Base-by-base conservation (phyloP, 495 filamentous ascomycete species). In the Daldinia loculata region DNA sequence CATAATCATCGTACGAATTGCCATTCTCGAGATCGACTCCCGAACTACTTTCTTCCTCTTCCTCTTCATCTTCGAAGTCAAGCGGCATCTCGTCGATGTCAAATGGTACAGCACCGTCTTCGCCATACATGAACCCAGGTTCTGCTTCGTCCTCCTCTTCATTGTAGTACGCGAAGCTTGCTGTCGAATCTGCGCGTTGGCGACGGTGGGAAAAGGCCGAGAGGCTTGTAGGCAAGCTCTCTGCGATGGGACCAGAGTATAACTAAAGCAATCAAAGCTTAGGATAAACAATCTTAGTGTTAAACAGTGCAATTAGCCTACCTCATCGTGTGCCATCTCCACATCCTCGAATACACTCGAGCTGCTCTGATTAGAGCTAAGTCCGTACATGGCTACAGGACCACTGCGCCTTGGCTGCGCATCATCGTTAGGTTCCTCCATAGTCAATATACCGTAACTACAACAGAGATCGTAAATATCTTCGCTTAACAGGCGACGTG, bases 281-380 rank as follows among this genome's bases (percentile, higher is more conserved):
- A 77, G 72, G 76, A 61, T 58, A 59, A 39, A 41, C 19, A 15
- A 61, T 48, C 43, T 48, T 29, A 27, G 6, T 4, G 7, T 14
- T 7, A 17, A 41, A 51, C 11, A 27, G 29, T 26, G 32, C n/a
- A 41, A 56, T 36, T 61, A 63, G 66, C 84, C 55, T 70, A 94
- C 93, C 86, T 98, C 95, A 77, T 97, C 92, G 51, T 94, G 93
- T 27, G 95, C 96, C 95, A 99, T 99, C 77, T 97, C 95, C n/a
- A 99, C 95, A 77, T 98, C 94, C 36, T 92, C 92, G 41, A 97
- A 88, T 71, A 97, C 89, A 79, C 92, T 96, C 43, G 90, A 83
- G 78, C 85, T 92, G 86, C 93, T 97, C 76, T 90, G 84, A 77
- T 93, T 91, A 34, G 92, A 92, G 61, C 87, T 86, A 48, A 92